phyloP scores from a whole-genome alignment of 495 filamentous ascomycete species.

The Neurospora sp. region DNA sequence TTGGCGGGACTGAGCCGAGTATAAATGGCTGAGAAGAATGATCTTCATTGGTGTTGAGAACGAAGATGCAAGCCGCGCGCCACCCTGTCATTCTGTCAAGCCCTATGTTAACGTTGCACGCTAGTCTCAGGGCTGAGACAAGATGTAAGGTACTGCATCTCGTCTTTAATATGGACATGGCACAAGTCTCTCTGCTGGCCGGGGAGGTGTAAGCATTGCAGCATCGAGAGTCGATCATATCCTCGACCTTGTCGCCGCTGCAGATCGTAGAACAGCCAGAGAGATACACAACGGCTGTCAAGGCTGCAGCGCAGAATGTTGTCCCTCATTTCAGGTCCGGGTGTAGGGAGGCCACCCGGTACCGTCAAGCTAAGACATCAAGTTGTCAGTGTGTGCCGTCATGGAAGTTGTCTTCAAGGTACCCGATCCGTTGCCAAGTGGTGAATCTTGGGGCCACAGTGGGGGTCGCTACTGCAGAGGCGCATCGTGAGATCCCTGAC shows the following conservation, averaged over 20 bases:
- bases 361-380: neutral
- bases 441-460: neutral
- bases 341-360: neutral
- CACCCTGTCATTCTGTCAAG: neutral
- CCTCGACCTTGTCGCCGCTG: neutral
- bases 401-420: too few species aligned
- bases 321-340: neutral
- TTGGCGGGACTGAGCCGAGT: neutral
- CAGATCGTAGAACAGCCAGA: neutral
- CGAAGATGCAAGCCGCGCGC: neutral
- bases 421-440: neutral
- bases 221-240: neutral
- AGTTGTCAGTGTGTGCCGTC: neutral
- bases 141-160: neutral
- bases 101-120: neutral
- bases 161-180: neutral
- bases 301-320: neutral
- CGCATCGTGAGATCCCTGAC: neutral
- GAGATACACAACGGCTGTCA: neutral
- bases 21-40: neutral
- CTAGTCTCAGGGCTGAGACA: neutral
- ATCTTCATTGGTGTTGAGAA: neutral
- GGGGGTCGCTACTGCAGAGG: neutral
- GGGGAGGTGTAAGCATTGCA: neutral
- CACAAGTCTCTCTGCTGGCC: neutral